Evolutionary conservation across 148 eudicot genomes (phyloP).

Genomic region (Spergularia marina): DNA sequence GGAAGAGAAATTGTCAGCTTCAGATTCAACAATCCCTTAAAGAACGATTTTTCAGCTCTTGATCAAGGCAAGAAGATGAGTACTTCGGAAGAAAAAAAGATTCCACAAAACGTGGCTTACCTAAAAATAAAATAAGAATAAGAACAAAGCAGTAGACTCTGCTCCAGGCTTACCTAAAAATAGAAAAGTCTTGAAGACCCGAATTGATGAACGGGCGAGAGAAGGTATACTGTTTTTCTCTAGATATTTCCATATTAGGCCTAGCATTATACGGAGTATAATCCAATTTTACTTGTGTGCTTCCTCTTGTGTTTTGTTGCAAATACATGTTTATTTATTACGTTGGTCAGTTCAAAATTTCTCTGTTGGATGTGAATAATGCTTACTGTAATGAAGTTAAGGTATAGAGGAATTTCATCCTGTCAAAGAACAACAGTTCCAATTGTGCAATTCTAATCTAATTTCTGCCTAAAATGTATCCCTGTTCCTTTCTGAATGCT

Average conservation of each 20-base stretch:
- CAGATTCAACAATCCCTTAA: slow-evolving; percentile 26
- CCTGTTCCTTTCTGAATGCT: not conserved
- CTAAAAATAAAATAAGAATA: slow-evolving; percentile 29
- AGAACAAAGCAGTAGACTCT: slow-evolving; percentile 34
- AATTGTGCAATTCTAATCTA: not conserved
- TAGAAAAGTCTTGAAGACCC: slow-evolving; percentile 81
- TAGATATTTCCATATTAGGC: not conserved
- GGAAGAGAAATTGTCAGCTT: slow-evolving; percentile 36
- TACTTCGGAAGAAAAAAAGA: slow-evolving; percentile 34
- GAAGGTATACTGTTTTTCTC: slow-evolving; percentile 61
- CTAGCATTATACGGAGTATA: too few species aligned
- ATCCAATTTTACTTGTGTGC: too few species aligned
- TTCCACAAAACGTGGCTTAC: slow-evolving; percentile 23
- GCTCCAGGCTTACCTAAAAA: slow-evolving; percentile 69
- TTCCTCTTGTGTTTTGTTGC: too few species aligned
- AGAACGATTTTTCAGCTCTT: slow-evolving; percentile 32
- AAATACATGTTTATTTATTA: too few species aligned
- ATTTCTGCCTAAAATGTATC: not conserved
- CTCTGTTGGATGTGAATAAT: too few species aligned
- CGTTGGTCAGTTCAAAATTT: not conserved
- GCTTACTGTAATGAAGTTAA: not conserved
- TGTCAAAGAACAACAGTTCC: not conserved
- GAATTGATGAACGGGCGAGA: slow-evolving; percentile 95
- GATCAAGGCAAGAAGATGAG: slow-evolving; percentile 31
- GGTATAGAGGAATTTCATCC: too few species aligned